Base-by-base conservation (phyloP, 176 grass and related monocot species). In the Avena insularis region DNA sequence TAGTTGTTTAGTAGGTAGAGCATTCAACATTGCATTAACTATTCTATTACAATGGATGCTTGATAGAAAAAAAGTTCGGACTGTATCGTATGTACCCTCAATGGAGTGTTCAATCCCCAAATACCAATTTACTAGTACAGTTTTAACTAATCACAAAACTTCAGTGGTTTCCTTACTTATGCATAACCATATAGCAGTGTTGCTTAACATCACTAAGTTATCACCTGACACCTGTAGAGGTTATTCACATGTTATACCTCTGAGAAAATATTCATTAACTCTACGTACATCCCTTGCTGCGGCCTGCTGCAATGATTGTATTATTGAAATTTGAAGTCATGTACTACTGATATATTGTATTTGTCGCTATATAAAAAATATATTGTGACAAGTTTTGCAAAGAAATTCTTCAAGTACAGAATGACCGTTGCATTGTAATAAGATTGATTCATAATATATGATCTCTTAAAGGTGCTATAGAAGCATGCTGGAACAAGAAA, bases 381-480 rank as follows among this genome's bases (percentile, higher is more conserved):
- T 81, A 64, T 63, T 53, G 10, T 23, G 60, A 17, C 16, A 21
- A 58, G 45, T 67, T 7, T 9, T 11, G 17, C 25, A 45, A 53
- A 79, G 43, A 46, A 8, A 6, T 46, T 54, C 49, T 36, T 58
- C 2, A 6, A 27, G 57, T 71, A 4, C 12, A 54, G 29, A 71
- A 56, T 20, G n/a, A 9, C 33, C 29, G n/a, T 2, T 48, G 61
- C 57, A 75, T 38, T 1, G 57, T 85, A 36, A 36, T 36, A 36
- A 4, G 35, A 66, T 65, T 16, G 40, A 49, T 15, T 25, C 6
- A 56, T 86, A 9, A 49, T 27, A 58, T 56, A 66, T 50, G 51
- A 69, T 71, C 27, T 77, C 27, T 49, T 49, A 61, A 79, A 68
- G 80, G 29, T 85, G 45, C 57, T 72, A 11, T 35, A 35, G 33